Conservation (phyloP, 2,329 filamentous ascomycete species). For the Apiospora arundinis region DNA sequence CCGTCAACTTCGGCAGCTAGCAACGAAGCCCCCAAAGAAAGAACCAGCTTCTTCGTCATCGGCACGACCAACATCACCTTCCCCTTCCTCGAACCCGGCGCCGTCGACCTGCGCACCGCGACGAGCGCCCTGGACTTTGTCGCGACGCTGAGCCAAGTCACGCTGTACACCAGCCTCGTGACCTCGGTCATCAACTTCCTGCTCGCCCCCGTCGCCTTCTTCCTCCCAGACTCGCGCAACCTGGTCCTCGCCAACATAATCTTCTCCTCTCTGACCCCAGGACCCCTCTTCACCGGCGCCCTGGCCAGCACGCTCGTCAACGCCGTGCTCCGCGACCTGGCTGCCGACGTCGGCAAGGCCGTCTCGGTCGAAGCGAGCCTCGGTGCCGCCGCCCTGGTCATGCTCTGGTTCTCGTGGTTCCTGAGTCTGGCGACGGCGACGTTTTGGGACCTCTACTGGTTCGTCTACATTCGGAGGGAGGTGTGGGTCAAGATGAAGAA, state of each 20-base stretch:
- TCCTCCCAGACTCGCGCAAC: background rate
- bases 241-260: background rate
- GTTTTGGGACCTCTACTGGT: constrained; percentile 19
- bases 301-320: background rate
- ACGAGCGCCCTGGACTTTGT: constrained; percentile 9
- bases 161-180: constrained; percentile 2
- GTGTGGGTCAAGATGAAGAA: constrained; percentile 16
- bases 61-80: constrained; percentile 18
- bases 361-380: background rate
- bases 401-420: constrained; percentile 1
- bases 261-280: background rate
- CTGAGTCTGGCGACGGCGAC: background rate
- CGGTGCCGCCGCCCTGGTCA: background rate
- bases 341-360: background rate
- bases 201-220: background rate
- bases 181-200: constrained; percentile 7
- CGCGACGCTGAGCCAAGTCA: background rate
- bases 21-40: background rate
- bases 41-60: background rate
- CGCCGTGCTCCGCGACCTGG: constrained; percentile 1
- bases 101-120: background rate
- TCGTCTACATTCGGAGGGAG: background rate
- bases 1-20: background rate
- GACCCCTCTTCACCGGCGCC: background rate
- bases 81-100: constrained; percentile 18